phyloP scores from a whole-genome alignment of 2,329 filamentous ascomycete genomes.

The Pseudogymnoascus sp. region DNA sequence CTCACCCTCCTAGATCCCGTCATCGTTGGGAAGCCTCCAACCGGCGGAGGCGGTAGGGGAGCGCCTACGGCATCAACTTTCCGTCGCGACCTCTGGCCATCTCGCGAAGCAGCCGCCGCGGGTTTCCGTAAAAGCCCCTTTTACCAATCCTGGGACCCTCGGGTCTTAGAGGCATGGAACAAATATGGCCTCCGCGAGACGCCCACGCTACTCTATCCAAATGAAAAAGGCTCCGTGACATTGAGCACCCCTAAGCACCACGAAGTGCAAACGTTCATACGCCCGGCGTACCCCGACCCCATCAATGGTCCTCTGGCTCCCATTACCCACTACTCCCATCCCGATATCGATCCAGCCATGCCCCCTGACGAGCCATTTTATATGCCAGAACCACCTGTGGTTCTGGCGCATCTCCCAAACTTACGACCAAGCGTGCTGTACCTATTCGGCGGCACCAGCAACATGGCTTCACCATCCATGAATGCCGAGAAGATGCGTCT shows the following conservation, averaged over 20 bases:
- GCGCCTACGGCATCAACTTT: conserved; percentile 56
- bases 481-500: conserved; percentile 51
- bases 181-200: conserved; percentile 66
- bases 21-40: conserved; percentile 46
- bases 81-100: conserved; percentile 77
- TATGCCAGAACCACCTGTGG: conserved; percentile 52
- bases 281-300: conserved; percentile 44
- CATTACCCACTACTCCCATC: conserved; percentile 34
- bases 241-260: conserved; percentile 79
- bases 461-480: conserved; percentile 44
- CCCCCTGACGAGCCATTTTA: conserved; percentile 49
- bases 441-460: conserved; percentile 56
- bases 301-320: conserved; percentile 27
- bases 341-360: conserved; percentile 22
- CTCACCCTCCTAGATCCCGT: conserved; percentile 81
- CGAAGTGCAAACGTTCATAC: conserved; percentile 72
- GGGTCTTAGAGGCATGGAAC: conserved; percentile 69
- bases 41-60: conserved; percentile 32
- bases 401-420: conserved; percentile 48
- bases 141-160: conserved; percentile 73
- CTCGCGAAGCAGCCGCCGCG: conserved; percentile 57
- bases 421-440: conserved; percentile 61
- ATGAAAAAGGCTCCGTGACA: conserved; percentile 48
- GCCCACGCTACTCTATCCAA: conserved; percentile 54
- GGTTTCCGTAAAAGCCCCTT: conserved; percentile 64